phyloP scores from a whole-genome alignment of 345 rosid genomes.

The Carallia pectinifolia region DNA sequence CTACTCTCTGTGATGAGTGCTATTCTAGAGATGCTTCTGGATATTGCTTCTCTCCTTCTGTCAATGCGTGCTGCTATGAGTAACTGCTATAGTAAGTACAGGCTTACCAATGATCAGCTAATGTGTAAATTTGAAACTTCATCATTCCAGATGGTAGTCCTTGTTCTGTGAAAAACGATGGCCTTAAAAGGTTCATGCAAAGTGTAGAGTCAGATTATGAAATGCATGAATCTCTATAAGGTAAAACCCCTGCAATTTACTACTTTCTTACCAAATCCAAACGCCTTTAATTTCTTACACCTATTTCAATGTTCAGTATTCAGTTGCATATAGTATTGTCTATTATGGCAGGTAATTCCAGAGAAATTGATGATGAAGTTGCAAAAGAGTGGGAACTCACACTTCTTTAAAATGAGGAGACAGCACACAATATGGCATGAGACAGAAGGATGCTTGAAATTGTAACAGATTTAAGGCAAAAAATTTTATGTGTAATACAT shows the following conservation, averaged over 20 bases:
- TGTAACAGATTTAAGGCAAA: too few species aligned
- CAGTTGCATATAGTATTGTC: slow-evolving; percentile 8
- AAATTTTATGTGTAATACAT: too few species aligned
- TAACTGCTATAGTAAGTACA: not conserved
- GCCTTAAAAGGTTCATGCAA: slow-evolving; percentile 78
- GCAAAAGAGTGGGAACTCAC: slow-evolving; percentile 99
- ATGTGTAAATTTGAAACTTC: slow-evolving; percentile 10
- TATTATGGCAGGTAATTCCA: slow-evolving; percentile 55
- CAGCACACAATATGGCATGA: too few species aligned
- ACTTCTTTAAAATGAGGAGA: slow-evolving; percentile 27
- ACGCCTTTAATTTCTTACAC: not conserved
- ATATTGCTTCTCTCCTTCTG: not conserved
- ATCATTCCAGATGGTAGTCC: slow-evolving; percentile 63
- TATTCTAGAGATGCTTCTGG: slow-evolving; percentile 8
- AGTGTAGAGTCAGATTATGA: slow-evolving; percentile 79
- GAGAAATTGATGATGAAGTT: slow-evolving; percentile 74
- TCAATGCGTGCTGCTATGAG: not conserved
- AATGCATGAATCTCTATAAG: slow-evolving; percentile 66
- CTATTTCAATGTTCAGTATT: not conserved
- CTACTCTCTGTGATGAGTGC: slow-evolving; percentile 53
- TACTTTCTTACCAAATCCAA: not conserved
- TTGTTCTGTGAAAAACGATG: slow-evolving; percentile 68
- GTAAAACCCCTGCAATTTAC: slow-evolving; percentile 32
- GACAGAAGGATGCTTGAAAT: too few species aligned
- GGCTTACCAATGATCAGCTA: not conserved